Percentiles rank a stretch among this genome's conserved stretches.
Evolutionary conservation across 2,329 filamentous ascomycete genomes (phyloP).

Genomic region (Hymenoscyphus repandus): DNA sequence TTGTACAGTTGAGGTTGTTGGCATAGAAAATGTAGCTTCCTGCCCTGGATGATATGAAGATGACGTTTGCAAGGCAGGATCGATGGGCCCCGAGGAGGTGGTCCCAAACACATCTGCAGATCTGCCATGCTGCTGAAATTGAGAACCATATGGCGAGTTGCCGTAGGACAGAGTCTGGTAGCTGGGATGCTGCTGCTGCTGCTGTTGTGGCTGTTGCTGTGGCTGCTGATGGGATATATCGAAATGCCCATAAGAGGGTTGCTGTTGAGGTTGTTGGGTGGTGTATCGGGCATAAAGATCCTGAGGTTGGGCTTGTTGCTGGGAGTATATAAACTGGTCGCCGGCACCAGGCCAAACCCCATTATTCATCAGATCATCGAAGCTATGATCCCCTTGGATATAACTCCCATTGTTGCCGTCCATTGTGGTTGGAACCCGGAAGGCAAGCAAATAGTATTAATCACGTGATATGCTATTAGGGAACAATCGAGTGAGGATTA

Average conservation of each 20-base stretch:
- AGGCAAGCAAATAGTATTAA: not conserved
- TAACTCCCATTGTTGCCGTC: conserved; percentile 26
- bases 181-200: conserved; percentile 15
- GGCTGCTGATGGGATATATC: conserved; percentile 21
- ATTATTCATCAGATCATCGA: conserved; percentile 27
- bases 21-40: conserved; percentile 25
- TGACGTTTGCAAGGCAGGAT: conserved; percentile 24
- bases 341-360: conserved; percentile 19
- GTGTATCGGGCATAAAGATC: conserved; percentile 22
- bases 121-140: conserved; percentile 26
- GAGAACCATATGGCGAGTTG: conserved; percentile 26
- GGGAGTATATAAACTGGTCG: conserved; percentile 20
- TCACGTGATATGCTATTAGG: conserved; percentile 8
- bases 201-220: conserved; percentile 22
- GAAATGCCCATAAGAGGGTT: conserved; percentile 21
- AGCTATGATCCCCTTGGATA: conserved; percentile 23
- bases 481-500: not conserved
- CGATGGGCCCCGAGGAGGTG: conserved; percentile 19
- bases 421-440: conserved; percentile 17
- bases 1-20: conserved; percentile 23
- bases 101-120: conserved; percentile 24
- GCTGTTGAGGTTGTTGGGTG: conserved; percentile 9
- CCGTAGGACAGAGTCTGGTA: conserved; percentile 22
- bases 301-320: conserved; percentile 16
- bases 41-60: conserved; percentile 17